Evolutionary conservation across 495 filamentous ascomycete species (phyloP).

Genomic region (Neurospora sp.): DNA sequence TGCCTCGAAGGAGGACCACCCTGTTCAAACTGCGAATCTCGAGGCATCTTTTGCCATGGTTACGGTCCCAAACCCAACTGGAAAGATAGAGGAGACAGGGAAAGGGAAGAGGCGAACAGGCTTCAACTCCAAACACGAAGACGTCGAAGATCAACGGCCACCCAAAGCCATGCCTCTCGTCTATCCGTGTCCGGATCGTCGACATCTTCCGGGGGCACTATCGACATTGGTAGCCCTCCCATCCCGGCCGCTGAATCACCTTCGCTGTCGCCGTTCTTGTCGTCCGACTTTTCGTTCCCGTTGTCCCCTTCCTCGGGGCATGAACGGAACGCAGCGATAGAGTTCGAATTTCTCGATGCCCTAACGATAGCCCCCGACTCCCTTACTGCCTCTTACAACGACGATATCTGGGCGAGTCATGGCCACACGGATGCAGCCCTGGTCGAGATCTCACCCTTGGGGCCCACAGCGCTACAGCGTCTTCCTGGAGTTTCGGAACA

Average conservation of each 20-base stretch:
- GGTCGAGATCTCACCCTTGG: neutral
- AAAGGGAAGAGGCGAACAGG: constrained; percentile 7
- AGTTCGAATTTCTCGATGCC: neutral
- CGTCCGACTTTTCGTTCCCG: neutral
- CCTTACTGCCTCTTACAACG: neutral
- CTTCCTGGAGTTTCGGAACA: neutral
- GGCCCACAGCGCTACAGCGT: neutral
- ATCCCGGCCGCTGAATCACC: neutral
- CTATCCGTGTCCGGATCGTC: neutral
- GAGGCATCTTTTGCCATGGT: constrained; percentile 25
- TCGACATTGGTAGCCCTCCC: neutral
- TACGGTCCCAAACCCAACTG: constrained; percentile 25
- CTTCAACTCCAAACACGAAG: constrained; percentile 3
- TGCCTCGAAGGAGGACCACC: constrained; percentile 27
- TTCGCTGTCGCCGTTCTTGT: neutral
- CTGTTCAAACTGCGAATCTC: constrained; percentile 22
- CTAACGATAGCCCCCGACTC: neutral
- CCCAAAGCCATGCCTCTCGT: neutral
- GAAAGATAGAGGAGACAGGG: constrained; percentile 26
- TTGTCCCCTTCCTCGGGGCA: neutral
- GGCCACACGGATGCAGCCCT: neutral
- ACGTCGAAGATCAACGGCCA: constrained; percentile 1
- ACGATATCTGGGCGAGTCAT: neutral
- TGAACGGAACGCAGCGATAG: neutral
- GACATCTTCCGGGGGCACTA: neutral